Base-by-base conservation (phyloP, 345 rosid genomes). In the Capsella bursapastoris region DNA sequence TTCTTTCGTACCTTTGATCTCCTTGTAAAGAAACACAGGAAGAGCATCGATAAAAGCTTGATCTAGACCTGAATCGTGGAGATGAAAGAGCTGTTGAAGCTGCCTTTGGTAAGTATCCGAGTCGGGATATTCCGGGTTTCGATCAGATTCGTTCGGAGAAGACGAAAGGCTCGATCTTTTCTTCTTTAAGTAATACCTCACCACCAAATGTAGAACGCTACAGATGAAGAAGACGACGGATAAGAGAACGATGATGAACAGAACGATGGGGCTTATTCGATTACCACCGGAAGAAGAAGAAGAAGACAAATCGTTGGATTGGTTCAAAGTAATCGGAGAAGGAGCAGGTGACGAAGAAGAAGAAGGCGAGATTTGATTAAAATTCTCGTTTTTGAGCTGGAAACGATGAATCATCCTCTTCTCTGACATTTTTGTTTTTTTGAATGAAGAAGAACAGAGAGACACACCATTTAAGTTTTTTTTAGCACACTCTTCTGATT, bases 21-120 rank as follows among this genome's bases (percentile, higher is more conserved):
- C 98, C 51, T 74, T 74, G 71, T 90, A 89, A 58, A 78, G 82
- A 64, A 93, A 93, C 31, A 90, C 89, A 2, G 98, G 97, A 16
- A 93, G 88, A 16, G 98, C 89, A 72, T 90, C 97, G 61, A 93
- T 89, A 14, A 88, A 76, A 59, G 98, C 88, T 77, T 93, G 98
- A 78, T 93, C 97, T 35, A 93, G 83, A 50, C 98, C 98, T 22
- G 92, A 90, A 79, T 93, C 98, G 57, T 93, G 98, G 53, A 93
- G 93, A 72, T 86, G 90, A 66, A 93, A 93, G 2, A 93, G 97
- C 68, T 90, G 98, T 45, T 85, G 98, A 32, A 93, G 80, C 81
- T 93, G 98, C 73, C 98, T 80, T 66, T 83, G 91, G 74, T 86
- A 82, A 50, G 90, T 84, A 59, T 84, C 91, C 13, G 95, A 79